phyloP scores from a whole-genome alignment of 441 rosid species.

The Aleurites moluccanus region DNA sequence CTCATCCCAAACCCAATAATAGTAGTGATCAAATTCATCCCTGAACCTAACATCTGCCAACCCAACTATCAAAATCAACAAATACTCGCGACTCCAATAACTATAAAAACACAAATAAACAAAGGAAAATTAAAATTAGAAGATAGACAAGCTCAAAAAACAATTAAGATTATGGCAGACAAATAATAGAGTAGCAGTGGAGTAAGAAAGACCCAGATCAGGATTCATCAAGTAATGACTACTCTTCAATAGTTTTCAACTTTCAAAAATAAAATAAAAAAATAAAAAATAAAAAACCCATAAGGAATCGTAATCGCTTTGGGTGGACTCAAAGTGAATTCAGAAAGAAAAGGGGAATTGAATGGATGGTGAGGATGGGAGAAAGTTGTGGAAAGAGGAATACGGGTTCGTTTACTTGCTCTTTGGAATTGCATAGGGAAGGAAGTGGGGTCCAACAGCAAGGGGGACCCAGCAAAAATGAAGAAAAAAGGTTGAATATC shows the following conservation, averaged over 20 bases:
- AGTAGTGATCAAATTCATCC: conserved; percentile 53
- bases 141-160: neutral
- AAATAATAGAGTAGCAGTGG: neutral
- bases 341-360: neutral
- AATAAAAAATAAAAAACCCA: neutral
- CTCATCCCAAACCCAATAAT: conserved; percentile 66
- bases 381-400: neutral
- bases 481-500: conserved; percentile 10
- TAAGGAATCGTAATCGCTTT: conserved; percentile 30
- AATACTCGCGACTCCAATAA: neutral
- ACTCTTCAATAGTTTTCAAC: conserved; percentile 1
- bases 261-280: neutral
- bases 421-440: conserved; percentile 5
- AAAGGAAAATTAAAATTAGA: neutral
- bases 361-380: conserved; percentile 26
- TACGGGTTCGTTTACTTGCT: conserved; percentile 16
- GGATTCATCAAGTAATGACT: conserved; percentile 19
- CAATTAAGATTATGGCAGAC: neutral
- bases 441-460: conserved; percentile 22
- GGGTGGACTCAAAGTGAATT: conserved; percentile 39
- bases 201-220: conserved; percentile 31
- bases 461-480: conserved; percentile 20
- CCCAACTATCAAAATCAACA: neutral
- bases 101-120: neutral
- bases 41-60: conserved; percentile 43